Evolutionary conservation across 768 basidiomycete genomes (phyloP).

Genomic region (Kondoa malvinella): DNA sequence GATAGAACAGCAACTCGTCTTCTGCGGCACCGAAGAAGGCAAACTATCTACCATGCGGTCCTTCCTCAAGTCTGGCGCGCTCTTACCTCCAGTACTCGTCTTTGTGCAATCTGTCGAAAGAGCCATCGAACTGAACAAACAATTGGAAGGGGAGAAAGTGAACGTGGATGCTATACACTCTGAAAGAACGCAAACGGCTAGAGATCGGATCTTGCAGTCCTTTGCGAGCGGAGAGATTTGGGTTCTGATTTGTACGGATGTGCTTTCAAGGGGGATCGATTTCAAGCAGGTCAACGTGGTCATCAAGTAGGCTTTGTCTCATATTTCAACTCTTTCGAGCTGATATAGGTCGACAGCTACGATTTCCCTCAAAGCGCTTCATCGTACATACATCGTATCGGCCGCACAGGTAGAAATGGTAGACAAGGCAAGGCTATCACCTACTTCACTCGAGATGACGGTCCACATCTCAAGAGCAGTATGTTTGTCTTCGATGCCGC

Average conservation of each 20-base stretch:
- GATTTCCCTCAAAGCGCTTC: conserved; percentile 87
- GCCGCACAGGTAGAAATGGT: conserved; percentile 88
- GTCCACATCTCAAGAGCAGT: conserved; percentile 58
- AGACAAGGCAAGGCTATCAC: conserved; percentile 83
- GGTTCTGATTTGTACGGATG: conserved; percentile 90
- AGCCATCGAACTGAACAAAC: conserved; percentile 49
- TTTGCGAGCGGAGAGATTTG: conserved; percentile 84
- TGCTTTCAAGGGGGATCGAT: conserved; percentile 96
- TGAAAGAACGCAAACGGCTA: conserved; percentile 67
- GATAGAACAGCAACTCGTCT: conserved; percentile 73
- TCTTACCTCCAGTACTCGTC: conserved; percentile 76
- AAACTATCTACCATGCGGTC: conserved; percentile 76
- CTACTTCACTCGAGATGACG: conserved; percentile 88
- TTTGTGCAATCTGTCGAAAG: conserved; percentile 70
- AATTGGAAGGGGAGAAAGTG: conserved; percentile 38
- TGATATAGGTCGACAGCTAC: conserved; percentile 4
- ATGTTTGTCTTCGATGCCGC: background rate
- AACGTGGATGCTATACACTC: conserved; percentile 85
- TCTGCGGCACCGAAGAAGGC: conserved; percentile 83
- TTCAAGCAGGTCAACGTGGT: conserved; percentile 88
- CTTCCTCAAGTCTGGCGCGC: conserved; percentile 49
- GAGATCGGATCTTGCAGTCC: conserved; percentile 63
- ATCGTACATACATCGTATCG: conserved; percentile 90
- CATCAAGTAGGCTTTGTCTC: conserved; percentile 44
- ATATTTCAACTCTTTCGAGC: background rate